phyloP scores from a whole-genome alignment of 176 grass and related monocot species.

The Panicum miliaceum region DNA sequence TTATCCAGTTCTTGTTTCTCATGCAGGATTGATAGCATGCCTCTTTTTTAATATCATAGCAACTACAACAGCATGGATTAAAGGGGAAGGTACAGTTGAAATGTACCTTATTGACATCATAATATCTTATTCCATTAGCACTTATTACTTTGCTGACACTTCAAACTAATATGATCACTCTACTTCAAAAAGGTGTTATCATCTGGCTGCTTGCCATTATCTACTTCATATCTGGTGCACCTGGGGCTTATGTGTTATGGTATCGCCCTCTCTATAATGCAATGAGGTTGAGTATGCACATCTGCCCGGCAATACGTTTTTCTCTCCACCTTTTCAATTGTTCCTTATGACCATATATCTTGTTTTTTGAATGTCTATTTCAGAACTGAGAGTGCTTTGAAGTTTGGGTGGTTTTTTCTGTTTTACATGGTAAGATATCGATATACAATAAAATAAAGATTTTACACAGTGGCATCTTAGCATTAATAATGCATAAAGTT shows the following conservation, averaged over 20 bases:
- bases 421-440: constrained; percentile 78
- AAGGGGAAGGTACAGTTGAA: constrained; percentile 74
- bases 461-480: background rate
- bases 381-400: constrained; percentile 96
- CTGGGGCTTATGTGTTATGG: constrained; percentile 93
- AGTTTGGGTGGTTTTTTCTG: constrained; percentile 98
- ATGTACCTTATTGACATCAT: constrained; percentile 9
- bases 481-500: constrained; percentile 20
- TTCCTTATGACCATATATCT: constrained; percentile 20
- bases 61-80: constrained; percentile 91
- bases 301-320: constrained; percentile 10
- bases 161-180: constrained; percentile 27
- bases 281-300: constrained; percentile 67
- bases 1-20: constrained; percentile 16
- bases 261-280: constrained; percentile 93
- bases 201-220: constrained; percentile 97
- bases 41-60: constrained; percentile 93
- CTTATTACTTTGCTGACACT: background rate
- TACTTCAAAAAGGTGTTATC: constrained; percentile 68
- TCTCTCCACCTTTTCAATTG: constrained; percentile 17
- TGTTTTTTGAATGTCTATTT: constrained; percentile 31
- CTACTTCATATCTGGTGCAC: constrained; percentile 94
- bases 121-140: constrained; percentile 22
- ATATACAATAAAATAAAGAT: background rate
- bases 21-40: constrained; percentile 67